Evolutionary conservation across 2,329 filamentous ascomycete species (phyloP).

Genomic region (Fusarium sp.): DNA sequence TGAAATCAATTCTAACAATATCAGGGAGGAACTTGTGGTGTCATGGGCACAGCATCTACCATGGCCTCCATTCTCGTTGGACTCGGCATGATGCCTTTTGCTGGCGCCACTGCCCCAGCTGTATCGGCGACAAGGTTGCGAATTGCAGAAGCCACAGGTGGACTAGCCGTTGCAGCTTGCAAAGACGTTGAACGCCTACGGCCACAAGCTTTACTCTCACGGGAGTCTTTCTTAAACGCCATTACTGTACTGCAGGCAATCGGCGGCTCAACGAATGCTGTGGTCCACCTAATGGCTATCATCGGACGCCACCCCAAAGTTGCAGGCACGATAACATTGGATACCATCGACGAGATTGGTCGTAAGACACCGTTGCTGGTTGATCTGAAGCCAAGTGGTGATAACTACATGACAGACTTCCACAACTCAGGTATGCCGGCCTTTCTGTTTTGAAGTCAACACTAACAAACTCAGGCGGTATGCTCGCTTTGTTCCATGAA

Average conservation of each 20-base stretch:
- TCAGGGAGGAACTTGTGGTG: slow-evolving; percentile 78
- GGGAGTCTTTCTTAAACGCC: slow-evolving; percentile 82
- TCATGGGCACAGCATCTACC: slow-evolving; percentile 92
- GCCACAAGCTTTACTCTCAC: slow-evolving; percentile 75
- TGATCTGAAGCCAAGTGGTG: slow-evolving; percentile 84
- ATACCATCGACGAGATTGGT: slow-evolving; percentile 81
- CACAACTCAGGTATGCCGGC: slow-evolving; percentile 61
- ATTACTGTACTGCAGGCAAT: slow-evolving; percentile 87
- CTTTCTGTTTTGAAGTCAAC: rapidly evolving
- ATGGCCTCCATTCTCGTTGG: slow-evolving; percentile 87
- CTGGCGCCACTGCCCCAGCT: slow-evolving; percentile 80
- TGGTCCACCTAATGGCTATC: slow-evolving; percentile 88
- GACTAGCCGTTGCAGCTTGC: slow-evolving; percentile 72
- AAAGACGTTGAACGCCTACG: slow-evolving; percentile 72
- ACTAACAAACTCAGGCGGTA: slow-evolving; percentile 64
- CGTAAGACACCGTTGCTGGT: slow-evolving; percentile 82
- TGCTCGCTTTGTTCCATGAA: slow-evolving; percentile 80
- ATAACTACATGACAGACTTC: slow-evolving; percentile 89
- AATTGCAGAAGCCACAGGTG: slow-evolving; percentile 77
- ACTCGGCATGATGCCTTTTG: slow-evolving; percentile 81
- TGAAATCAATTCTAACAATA: not conserved
- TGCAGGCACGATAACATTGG: slow-evolving; percentile 69
- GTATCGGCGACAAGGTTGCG: slow-evolving; percentile 80
- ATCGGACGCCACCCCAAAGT: slow-evolving; percentile 75
- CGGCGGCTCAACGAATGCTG: slow-evolving; percentile 85